A percentile compares a stretch with the other conserved stretches of the same genome.
Conservation (phyloP, 1,139 yeast species). For the Chernovozyma sophiae-reginae region DNA sequence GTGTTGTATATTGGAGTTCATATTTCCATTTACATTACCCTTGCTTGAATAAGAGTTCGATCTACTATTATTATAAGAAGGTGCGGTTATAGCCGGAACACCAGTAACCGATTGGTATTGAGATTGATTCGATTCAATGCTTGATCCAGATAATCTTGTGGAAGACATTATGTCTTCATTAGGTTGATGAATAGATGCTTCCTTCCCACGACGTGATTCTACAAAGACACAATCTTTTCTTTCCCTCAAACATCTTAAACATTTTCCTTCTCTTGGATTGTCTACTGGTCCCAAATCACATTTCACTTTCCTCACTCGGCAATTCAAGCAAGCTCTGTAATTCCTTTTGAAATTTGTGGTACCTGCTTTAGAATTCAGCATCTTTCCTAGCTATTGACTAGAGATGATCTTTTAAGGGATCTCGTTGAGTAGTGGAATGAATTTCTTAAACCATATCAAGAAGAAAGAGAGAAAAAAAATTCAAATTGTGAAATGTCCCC, state of each 20-base stretch:
- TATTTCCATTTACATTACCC: neutral
- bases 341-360: conserved; percentile 48
- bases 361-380: neutral
- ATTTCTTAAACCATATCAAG: too few relatives aligned
- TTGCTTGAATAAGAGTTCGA: neutral
- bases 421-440: too few relatives aligned
- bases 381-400: too few relatives aligned
- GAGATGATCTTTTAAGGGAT: too few relatives aligned
- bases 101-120: neutral
- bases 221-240: conserved; percentile 77
- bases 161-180: neutral
- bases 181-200: neutral
- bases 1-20: neutral
- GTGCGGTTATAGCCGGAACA: neutral
- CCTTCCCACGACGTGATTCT: conserved; percentile 57
- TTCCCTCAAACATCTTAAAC: conserved; percentile 80
- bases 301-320: conserved; percentile 76
- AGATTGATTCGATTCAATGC: neutral
- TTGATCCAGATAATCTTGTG: neutral
- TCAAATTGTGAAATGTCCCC: too few relatives aligned
- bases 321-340: conserved; percentile 79
- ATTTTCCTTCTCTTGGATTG: conserved; percentile 74
- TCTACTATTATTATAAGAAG: neutral
- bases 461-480: too few relatives aligned
- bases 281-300: conserved; percentile 81